Conservation (phyloP, 2,329 filamentous ascomycete genomes). For the Trichoderma afroharzianum region DNA sequence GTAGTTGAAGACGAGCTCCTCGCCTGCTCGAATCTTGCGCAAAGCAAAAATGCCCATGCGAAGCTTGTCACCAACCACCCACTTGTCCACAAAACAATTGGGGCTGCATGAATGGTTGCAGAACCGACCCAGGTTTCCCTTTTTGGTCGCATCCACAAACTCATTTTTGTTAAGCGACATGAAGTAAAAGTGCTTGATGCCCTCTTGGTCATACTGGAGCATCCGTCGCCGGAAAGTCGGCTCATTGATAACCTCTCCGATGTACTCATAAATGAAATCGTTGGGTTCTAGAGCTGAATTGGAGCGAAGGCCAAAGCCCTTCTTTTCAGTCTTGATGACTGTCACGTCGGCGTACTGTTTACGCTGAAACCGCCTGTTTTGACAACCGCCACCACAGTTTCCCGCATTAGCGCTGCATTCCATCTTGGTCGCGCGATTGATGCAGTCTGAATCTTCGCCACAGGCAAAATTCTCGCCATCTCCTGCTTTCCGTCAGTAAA, state of each 20-base stretch:
- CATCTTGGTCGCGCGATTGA: constrained; percentile 97
- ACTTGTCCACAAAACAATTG: constrained; percentile 99
- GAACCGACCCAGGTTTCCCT: constrained; percentile 91
- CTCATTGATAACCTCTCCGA: constrained; percentile 97
- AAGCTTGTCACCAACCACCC: constrained; percentile 94
- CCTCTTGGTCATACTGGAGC: constrained; percentile 89
- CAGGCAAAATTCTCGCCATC: constrained; percentile 76
- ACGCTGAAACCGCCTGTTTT: constrained; percentile 91
- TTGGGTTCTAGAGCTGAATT: constrained; percentile 73
- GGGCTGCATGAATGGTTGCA: constrained; percentile 99
- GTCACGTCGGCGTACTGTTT: constrained; percentile 87
- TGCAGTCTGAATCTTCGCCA: constrained; percentile 94
- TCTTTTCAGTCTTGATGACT: constrained; percentile 97
- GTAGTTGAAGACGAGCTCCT: constrained; percentile 98
- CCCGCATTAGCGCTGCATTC: constrained; percentile 78
- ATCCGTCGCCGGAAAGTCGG: constrained; percentile 83
- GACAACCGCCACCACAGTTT: constrained; percentile 81
- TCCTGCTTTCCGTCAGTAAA: constrained; percentile 36
- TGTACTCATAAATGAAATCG: constrained; percentile 97
- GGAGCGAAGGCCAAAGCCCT: constrained; percentile 87
- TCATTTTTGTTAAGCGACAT: constrained; percentile 97
- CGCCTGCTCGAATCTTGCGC: constrained; percentile 77
- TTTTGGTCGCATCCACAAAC: constrained; percentile 96
- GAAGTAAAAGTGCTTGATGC: constrained; percentile 99
- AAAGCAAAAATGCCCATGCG: constrained; percentile 98